Conservation (phyloP, 1,139 yeast genomes). For the Oligophagozyma castellii region DNA sequence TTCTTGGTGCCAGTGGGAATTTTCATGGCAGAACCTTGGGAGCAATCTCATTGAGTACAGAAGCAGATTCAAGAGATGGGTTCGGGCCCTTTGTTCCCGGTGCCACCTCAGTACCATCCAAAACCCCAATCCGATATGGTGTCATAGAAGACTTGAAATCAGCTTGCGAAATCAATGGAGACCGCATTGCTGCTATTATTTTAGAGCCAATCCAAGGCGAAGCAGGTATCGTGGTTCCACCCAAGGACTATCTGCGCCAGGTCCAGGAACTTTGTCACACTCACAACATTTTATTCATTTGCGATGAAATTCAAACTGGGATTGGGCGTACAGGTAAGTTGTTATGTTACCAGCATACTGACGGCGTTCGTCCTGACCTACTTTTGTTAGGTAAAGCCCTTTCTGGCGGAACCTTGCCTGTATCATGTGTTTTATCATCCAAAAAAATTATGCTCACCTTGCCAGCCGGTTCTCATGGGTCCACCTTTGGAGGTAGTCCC, state of each 20-base stretch:
- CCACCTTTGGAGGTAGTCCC: constrained; percentile 97
- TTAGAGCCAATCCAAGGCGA: constrained; percentile 98
- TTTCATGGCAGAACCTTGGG: constrained; percentile 97
- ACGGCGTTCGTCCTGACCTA: constrained; percentile 69
- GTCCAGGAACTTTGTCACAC: constrained; percentile 68
- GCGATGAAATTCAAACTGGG: constrained; percentile 97
- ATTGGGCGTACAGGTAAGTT: constrained; percentile 94
- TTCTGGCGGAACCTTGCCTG: constrained; percentile 91
- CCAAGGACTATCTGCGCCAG: constrained; percentile 57
- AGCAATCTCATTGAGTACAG: constrained; percentile 88
- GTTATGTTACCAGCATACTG: constrained; percentile 80
- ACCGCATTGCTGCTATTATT: constrained; percentile 78
- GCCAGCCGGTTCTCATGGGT: constrained; percentile 95
- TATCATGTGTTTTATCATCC: constrained; percentile 80
- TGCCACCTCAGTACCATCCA: constrained; percentile 69
- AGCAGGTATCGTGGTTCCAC: constrained; percentile 96
- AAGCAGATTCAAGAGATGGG: constrained; percentile 66
- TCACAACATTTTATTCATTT: constrained; percentile 75
- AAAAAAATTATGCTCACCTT: constrained; percentile 79
- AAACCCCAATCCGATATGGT: constrained; percentile 51
- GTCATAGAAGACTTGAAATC: constrained; percentile 73
- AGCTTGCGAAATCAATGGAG: constrained; percentile 77
- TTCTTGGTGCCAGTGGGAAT: constrained; percentile 74
- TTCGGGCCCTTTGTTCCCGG: constrained; percentile 85
- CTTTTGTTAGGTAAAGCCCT: constrained; percentile 87